Percentiles rank a stretch among this genome's conserved stretches.
These are phyloP conservation scores for Aphanomyces invadans DNA, from an alignment of 352 stramenopile species.

Conservation along the genomic window DNA sequence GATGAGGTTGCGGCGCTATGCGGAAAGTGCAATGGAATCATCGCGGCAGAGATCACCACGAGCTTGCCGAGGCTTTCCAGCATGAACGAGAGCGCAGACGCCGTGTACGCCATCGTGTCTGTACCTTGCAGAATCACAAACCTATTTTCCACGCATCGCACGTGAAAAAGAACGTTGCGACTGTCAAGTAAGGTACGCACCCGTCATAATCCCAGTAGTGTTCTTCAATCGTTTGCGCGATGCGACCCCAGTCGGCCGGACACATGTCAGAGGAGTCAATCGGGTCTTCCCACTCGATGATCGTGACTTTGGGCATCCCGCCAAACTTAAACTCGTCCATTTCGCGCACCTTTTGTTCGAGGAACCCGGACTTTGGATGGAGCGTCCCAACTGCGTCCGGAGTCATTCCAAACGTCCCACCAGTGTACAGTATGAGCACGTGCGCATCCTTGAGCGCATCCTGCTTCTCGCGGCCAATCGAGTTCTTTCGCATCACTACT, in stretches of 20 bases:
- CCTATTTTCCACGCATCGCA: conserved; percentile 27
- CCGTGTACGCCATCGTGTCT: conserved; percentile 97
- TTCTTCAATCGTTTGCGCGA: conserved; percentile 90
- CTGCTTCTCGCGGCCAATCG: not conserved
- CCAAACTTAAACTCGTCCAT: conserved; percentile 84
- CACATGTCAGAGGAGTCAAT: conserved; percentile 88
- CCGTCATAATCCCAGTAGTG: conserved; percentile 94
- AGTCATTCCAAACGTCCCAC: conserved; percentile 89
- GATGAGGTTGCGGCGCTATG: conserved; percentile 96
- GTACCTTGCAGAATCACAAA: conserved; percentile 97
- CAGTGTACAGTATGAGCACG: conserved; percentile 86
- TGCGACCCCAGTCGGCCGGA: conserved; percentile 85
- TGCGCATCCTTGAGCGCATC: conserved; percentile 35
- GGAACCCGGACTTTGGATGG: conserved; percentile 76
- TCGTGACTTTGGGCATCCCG: conserved; percentile 69
- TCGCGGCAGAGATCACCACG: conserved; percentile 91
- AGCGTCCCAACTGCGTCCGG: conserved; percentile 63
- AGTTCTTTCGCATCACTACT: conserved; percentile 1
- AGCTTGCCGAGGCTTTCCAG: conserved; percentile 95
- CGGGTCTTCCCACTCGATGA: conserved; percentile 69
- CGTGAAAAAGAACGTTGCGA: conserved; percentile 21
- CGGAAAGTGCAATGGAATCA: conserved; percentile 94
- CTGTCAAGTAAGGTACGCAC: not conserved
- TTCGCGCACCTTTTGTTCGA: conserved; percentile 79
- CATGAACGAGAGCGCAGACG: conserved; percentile 95